Base-by-base conservation (phyloP, 2,329 filamentous ascomycete genomes). In the Neonectria magnoliae region DNA sequence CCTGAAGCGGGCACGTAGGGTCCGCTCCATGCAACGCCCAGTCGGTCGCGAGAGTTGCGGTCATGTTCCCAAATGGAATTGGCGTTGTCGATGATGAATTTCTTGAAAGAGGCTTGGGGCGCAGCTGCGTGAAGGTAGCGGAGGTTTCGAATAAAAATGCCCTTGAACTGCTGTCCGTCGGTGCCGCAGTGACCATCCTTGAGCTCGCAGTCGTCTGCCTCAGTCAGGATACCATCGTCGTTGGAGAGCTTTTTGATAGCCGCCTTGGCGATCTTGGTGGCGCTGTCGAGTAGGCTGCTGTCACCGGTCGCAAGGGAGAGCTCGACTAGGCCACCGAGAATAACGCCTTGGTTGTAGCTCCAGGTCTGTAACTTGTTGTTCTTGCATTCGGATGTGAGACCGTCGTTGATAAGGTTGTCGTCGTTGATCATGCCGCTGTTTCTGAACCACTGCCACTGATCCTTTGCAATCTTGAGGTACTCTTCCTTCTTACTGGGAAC, bases 91-190 rank as follows among this genome's bases (percentile, higher is more conserved):
- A 83, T 76, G 60, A 93, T 85, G 60, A 90, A 89, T 2, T 79
- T 74, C 13, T 77, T 79, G 72, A 88, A 90, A 10, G 75, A 75
- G 3, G 81, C 75, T 41, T 85, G 79, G 0, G 86, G 85, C 1
- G 82, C 83, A 3, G 77, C 84, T 1, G 78, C 72, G 22, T 90
- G 81, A 36, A 93, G 77, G 59, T 86, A 84, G 36, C 83, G 82
- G 20, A 93, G 78, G 72, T 91, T 91, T 20, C 90, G 84, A 16
- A 87, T 82, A 67, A 93, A 92, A 38, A 93, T 82, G 4, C 91
- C 91, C 77, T 93, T 93, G 83, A 93, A 93, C 72, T 91, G 88
- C 36, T 86, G 82, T 1, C 82, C 85, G 64, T 89, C 85, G 18
- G 72, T 75, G 11, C 80, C 81, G 58, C 82, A 86, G 67, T 80